Percentiles rank a stretch among this genome's conserved stretches.
phyloP scores from a whole-genome alignment of 106 monocot genomes.

The Acanthochlamys bracteata region DNA sequence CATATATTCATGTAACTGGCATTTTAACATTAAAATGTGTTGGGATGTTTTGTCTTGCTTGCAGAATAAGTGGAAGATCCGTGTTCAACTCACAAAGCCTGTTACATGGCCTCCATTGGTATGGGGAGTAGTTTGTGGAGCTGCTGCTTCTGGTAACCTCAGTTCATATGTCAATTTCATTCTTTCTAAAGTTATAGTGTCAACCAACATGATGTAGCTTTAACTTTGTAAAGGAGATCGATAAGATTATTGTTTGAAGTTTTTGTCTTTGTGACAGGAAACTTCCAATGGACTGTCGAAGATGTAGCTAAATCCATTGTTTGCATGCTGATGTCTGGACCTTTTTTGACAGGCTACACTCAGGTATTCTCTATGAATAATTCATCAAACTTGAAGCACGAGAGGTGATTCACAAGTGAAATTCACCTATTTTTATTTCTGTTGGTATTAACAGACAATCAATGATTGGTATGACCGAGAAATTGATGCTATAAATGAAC shows the following conservation, averaged over 20 bases:
- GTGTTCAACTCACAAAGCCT: conserved; percentile 90
- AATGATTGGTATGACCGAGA: conserved; percentile 96
- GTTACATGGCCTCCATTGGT: conserved; percentile 94
- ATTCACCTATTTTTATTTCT: neutral
- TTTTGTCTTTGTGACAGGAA: conserved; percentile 38
- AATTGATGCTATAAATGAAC: conserved; percentile 89
- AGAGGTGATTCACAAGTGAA: neutral
- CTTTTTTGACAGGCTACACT: conserved; percentile 80
- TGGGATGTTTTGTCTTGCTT: neutral
- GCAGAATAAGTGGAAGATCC: conserved; percentile 92
- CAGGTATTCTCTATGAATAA: conserved; percentile 36
- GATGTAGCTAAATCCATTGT: conserved; percentile 83
- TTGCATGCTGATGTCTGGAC: conserved; percentile 94
- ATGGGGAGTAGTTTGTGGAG: conserved; percentile 95
- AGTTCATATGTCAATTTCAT: neutral
- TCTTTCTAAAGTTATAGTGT: no score
- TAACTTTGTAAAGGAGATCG: no score
- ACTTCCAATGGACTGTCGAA: conserved; percentile 87
- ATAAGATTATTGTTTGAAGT: neutral
- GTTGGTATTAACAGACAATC: conserved; percentile 40
- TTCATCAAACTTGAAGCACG: neutral
- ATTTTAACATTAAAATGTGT: neutral
- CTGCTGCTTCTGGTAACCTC: conserved; percentile 83
- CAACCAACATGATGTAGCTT: no score
- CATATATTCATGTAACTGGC: neutral